Conservation (phyloP, 2,329 filamentous ascomycete genomes). For the Fusarium sp. region DNA sequence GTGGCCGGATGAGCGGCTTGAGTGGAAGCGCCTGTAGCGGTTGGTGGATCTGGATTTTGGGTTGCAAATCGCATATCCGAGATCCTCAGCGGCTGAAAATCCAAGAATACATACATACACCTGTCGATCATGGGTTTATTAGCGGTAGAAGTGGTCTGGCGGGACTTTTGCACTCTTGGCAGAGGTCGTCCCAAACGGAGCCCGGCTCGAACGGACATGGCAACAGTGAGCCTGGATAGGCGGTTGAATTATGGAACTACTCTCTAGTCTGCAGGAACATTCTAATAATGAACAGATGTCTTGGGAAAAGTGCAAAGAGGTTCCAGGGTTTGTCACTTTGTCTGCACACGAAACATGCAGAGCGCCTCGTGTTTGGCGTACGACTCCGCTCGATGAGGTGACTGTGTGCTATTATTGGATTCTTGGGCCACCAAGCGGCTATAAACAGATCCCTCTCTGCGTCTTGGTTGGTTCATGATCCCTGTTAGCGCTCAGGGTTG, state of each 20-base stretch:
- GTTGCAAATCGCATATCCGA: not conserved
- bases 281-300: conserved; percentile 25
- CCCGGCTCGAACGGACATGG: not conserved
- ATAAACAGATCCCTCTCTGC: conserved; percentile 19
- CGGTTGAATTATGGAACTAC: not conserved
- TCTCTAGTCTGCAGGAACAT: conserved; percentile 8
- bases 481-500: conserved; percentile 13
- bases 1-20: conserved; percentile 22
- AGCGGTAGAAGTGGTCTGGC: conserved; percentile 6
- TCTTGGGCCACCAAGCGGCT: conserved; percentile 22
- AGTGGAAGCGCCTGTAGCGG: conserved; percentile 13
- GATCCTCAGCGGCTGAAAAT: not conserved
- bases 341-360: conserved; percentile 20
- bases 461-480: conserved; percentile 20
- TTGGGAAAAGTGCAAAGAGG: conserved; percentile 2
- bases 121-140: conserved; percentile 19
- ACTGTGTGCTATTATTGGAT: conserved; percentile 30
- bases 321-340: conserved; percentile 2
- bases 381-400: conserved; percentile 20
- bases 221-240: not conserved
- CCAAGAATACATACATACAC: conserved; percentile 24
- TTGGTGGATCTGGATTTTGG: not conserved
- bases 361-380: conserved; percentile 23
- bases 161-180: not conserved
- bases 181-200: not conserved